A percentile compares a stretch with the other conserved stretches of the same genome.
These are phyloP conservation scores for Zygnema circumcarinatum DNA, from an alignment of 139 green algal genomes.

Conservation along the genomic window DNA sequence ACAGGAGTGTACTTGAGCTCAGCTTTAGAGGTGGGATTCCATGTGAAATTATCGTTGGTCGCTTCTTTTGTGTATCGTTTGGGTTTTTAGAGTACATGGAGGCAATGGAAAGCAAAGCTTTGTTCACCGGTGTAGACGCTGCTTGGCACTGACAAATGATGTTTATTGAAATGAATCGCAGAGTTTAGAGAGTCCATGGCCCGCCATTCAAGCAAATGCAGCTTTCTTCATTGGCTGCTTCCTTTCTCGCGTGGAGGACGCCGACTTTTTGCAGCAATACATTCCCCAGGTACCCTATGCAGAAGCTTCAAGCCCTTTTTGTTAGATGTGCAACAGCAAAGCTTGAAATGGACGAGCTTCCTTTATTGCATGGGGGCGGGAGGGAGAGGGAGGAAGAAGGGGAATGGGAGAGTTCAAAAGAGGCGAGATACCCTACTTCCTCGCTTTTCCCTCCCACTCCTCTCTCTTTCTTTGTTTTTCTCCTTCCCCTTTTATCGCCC, in stretches of 20 bases:
- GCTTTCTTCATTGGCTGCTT: constrained; percentile 2
- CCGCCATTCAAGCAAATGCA: not conserved
- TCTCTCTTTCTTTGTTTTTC: not conserved
- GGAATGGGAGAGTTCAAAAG: no score
- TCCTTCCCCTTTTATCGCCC: not conserved
- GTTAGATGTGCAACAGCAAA: no score
- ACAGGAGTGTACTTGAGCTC: not conserved
- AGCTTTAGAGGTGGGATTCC: not conserved
- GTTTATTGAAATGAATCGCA: not conserved
- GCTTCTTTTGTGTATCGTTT: not conserved
- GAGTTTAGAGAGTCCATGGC: not conserved
- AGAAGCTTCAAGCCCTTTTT: not conserved
- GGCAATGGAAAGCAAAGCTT: not conserved
- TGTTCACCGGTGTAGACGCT: not conserved
- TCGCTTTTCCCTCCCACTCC: not conserved
- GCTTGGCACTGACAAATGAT: not conserved
- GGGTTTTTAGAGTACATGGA: not conserved
- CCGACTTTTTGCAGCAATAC: not conserved
- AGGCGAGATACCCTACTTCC: no score
- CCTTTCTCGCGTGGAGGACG: not conserved
- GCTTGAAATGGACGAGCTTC: no score
- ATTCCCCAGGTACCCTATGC: not conserved
- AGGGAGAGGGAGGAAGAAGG: no score
- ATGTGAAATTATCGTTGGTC: not conserved
- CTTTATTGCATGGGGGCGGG: no score